A percentile compares a stretch with the other conserved stretches of the same genome.
Conservation (phyloP, 2,329 filamentous ascomycete species). For the Phaeomoniella chlamydospora region DNA sequence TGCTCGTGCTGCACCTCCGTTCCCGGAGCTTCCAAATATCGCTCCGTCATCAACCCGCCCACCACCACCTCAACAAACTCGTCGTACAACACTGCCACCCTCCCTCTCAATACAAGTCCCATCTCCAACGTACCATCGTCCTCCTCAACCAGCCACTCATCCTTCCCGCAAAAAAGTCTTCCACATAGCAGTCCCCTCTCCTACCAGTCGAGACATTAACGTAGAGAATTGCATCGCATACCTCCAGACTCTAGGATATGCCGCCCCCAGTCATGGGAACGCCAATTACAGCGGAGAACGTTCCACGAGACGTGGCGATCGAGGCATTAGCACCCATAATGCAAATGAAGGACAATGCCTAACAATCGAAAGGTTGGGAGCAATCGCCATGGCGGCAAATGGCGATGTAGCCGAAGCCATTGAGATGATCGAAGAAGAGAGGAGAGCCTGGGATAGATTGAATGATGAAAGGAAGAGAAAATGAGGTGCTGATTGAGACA, state of each 20-base stretch:
- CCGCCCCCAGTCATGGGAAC: not conserved
- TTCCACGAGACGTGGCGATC: conserved; percentile 5
- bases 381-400: conserved; percentile 29
- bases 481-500: no score
- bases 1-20: no score
- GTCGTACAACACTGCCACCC: not conserved
- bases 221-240: not conserved
- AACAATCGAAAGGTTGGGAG: conserved; percentile 18
- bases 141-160: not conserved
- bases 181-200: not conserved
- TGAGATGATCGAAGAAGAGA: conserved; percentile 35
- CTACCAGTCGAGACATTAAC: not conserved
- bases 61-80: not conserved
- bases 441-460: conserved; percentile 14
- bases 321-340: conserved; percentile 24
- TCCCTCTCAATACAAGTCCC: not conserved
- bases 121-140: not conserved
- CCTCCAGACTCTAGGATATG: not conserved
- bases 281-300: not conserved
- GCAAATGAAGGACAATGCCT: conserved; percentile 24
- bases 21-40: not conserved
- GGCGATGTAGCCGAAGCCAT: conserved; percentile 29
- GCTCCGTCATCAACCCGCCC: not conserved
- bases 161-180: no score
- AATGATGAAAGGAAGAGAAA: no score